Evolutionary conservation across 305 asterid species (phyloP).

Genomic region (Fraxinus xanthoxyloides): DNA sequence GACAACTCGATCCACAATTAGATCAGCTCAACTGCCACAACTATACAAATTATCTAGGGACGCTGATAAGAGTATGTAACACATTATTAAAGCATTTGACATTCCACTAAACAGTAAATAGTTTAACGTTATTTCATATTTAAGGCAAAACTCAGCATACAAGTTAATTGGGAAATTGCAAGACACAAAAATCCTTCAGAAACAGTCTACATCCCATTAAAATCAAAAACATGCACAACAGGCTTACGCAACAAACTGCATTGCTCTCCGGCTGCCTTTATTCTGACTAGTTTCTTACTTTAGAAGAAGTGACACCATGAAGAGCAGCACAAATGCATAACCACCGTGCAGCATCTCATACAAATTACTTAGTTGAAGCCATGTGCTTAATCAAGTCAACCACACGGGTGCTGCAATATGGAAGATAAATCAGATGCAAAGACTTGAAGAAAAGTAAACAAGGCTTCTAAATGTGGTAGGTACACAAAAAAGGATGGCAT

Average conservation of each 20-base stretch:
- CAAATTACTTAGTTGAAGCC: slow-evolving; percentile 39
- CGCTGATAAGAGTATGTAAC: neutral
- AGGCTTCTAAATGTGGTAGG: neutral
- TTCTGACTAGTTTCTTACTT: slow-evolving; percentile 21
- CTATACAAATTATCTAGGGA: neutral
- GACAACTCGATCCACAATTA: neutral
- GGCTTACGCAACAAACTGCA: neutral
- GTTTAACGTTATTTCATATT: neutral
- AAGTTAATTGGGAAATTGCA: neutral
- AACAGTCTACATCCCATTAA: neutral
- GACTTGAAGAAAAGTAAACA: neutral
- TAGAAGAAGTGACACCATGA: slow-evolving; percentile 1
- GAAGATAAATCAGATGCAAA: neutral
- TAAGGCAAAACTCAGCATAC: neutral
- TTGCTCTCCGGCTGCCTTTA: slow-evolving; percentile 16
- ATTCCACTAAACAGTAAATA: neutral
- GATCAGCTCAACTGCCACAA: neutral
- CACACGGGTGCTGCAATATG: slow-evolving; percentile 58
- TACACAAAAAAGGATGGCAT: neutral
- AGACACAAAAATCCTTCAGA: neutral
- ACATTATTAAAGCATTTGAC: neutral
- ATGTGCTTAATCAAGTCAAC: slow-evolving; percentile 62
- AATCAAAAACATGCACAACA: neutral
- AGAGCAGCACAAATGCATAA: neutral
- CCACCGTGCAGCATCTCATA: neutral